phyloP scores from a whole-genome alignment of 73 alveolate species.

The Urostyla sp. region DNA sequence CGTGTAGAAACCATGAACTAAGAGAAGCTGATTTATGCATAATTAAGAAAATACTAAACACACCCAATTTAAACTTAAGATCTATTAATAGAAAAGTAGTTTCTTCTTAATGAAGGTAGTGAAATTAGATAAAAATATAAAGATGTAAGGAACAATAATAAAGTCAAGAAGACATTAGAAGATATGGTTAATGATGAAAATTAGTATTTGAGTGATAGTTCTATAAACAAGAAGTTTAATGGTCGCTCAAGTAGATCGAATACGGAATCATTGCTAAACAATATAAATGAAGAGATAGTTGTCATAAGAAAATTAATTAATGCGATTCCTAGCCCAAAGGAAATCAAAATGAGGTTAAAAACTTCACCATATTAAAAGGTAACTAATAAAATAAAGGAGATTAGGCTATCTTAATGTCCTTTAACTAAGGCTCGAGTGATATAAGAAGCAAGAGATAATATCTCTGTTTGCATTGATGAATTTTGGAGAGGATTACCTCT shows the following conservation, averaged over 20 bases:
- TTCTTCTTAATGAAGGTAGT: conserved; percentile 47
- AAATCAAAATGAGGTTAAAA: conserved; percentile 5
- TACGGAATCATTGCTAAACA: no score
- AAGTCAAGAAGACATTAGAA: background rate
- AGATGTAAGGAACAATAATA: background rate
- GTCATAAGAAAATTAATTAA: background rate
- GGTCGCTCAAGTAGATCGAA: no score
- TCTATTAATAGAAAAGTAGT: conserved; percentile 15
- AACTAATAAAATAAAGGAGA: background rate
- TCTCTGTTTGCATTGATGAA: conserved; percentile 44
- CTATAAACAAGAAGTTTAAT: no score
- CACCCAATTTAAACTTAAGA: conserved; percentile 14
- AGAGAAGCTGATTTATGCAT: conserved; percentile 14
- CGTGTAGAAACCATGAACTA: conserved; percentile 35
- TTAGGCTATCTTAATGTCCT: conserved; percentile 16
- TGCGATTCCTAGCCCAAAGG: conserved; percentile 2
- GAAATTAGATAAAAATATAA: conserved; percentile 9
- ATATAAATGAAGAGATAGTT: conserved; percentile 28
- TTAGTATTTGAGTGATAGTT: no score
- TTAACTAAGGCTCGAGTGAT: background rate
- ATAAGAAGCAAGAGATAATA: conserved; percentile 8
- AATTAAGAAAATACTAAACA: background rate
- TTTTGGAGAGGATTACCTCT: conserved; percentile 43
- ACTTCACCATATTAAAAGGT: conserved; percentile 29
- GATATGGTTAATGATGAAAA: conserved; percentile 20